Percentiles rank a stretch among this genome's conserved stretches.
phyloP scores from a whole-genome alignment of 495 filamentous ascomycete genomes.

The Clohesyomyces aquaticus region DNA sequence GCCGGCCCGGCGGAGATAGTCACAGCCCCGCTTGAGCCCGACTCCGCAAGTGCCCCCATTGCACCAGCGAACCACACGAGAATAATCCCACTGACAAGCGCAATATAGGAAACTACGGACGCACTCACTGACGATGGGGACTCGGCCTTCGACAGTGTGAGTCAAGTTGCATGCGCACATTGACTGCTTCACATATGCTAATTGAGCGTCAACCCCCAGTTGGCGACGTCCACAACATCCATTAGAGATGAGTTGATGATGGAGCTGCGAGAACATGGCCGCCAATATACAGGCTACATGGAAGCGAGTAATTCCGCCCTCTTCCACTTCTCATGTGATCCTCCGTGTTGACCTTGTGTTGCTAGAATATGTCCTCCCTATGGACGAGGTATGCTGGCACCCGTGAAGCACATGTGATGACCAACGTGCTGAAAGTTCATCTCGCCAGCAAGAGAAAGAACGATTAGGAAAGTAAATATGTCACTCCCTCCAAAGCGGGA shows the following conservation, averaged over 20 bases:
- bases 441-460: constrained; percentile 15
- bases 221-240: constrained; percentile 13
- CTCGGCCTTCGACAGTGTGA: constrained; percentile 6
- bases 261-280: constrained; percentile 13
- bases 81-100: neutral
- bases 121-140: constrained; percentile 4
- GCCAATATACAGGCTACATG: constrained; percentile 19
- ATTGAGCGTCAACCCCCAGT: neutral
- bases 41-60: constrained; percentile 2
- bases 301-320: constrained; percentile 4
- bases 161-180: neutral
- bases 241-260: constrained; percentile 12
- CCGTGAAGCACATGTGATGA: neutral
- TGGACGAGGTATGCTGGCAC: constrained; percentile 8
- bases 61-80: no score
- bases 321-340: neutral
- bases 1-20: constrained; percentile 1
- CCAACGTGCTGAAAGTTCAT: neutral
- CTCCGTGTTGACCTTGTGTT: neutral
- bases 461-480: constrained; percentile 8
- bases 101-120: neutral
- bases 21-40: constrained; percentile 1
- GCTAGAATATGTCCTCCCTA: constrained; percentile 18
- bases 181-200: neutral
- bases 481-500: neutral